Percentiles rank a stretch among this genome's conserved stretches.
These are phyloP conservation scores for Cutaneotrichosporon sp. DNA, from an alignment of 1,284 basidiomycete genomes.

Conservation along the genomic window DNA sequence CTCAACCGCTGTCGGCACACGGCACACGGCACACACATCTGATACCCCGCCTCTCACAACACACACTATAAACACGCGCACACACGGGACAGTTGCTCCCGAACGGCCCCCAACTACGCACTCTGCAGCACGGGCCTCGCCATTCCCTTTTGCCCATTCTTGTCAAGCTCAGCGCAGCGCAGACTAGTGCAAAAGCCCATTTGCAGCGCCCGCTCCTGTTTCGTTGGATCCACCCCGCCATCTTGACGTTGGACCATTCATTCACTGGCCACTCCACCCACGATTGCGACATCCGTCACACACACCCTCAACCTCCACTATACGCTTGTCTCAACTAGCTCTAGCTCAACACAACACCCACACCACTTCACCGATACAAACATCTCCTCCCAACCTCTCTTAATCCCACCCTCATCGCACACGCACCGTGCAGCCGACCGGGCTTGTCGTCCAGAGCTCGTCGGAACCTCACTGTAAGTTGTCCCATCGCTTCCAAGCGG, in stretches of 20 bases:
- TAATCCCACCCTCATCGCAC: neutral
- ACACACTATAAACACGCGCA: neutral
- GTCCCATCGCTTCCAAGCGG: neutral
- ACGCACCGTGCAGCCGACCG: conserved; percentile 13
- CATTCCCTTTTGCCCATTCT: neutral
- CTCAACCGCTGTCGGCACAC: neutral
- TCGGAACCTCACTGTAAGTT: conserved; percentile 1
- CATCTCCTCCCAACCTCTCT: neutral
- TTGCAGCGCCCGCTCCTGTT: neutral
- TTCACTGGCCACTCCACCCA: neutral
- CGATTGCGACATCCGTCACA: neutral
- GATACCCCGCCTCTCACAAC: neutral
- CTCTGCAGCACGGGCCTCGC: neutral
- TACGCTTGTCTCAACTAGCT: neutral
- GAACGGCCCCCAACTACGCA: neutral
- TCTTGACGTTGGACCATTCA: no score
- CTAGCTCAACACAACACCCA: no score
- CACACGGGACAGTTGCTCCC: neutral
- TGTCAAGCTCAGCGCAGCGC: neutral
- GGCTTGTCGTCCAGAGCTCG: conserved; percentile 2
- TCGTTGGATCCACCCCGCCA: neutral
- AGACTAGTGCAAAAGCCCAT: neutral
- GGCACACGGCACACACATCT: neutral
- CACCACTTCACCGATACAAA: no score
- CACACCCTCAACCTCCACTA: neutral